Evolutionary conservation across 2,329 filamentous ascomycete genomes (phyloP), one percentile per base, ranked within the genome.

Genomic region (Diaporthe ilicicola): DNA sequence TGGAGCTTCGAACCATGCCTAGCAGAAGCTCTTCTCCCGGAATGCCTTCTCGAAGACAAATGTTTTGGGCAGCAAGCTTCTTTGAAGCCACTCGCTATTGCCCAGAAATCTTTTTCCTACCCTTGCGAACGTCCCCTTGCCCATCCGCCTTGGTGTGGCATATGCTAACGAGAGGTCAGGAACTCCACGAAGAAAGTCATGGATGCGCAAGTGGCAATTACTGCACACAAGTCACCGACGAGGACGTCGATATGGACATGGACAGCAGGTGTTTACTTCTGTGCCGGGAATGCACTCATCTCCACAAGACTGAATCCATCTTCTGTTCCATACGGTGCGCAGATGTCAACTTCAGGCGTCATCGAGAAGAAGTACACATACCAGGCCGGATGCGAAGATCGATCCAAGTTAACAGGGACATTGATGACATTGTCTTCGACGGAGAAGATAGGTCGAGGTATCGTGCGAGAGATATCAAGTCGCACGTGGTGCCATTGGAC

Each of bases 261-360:
- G 70, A 72, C 34, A 70, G 65, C 48, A 65, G 69, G 17, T 64
- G 68, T 10, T 67, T 67, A 27, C 75, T 67, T 56, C 77, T 81
- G 73, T 82, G 80, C 75, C 76, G 72, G 27, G 79, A 81, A 67
- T 82, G 80, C 73, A 74, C 79, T 9, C 66, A 73, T 24, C 66
- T 74, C 19, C 76, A 78, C 37, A 77, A 77, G 68, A 72, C 75
- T 12, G 70, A 75, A 7, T 76, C 77, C 4, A 61, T 77, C 12
- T 81, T 78, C 76, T 82, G 80, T 75, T 77, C 74, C 39, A 66
- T 74, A 8, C 72, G 72, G n/a, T 82, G 80, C 64, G 78, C 79
- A 19, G 74, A 72, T 42, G 70, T 73, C 27, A 77, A 81, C 54
- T 81, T 81, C 61, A 75, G 77, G 61, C 71, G 72, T 1, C 80